Percentiles rank a stretch among this genome's conserved stretches.
These are phyloP conservation scores for Saccharomycopsis javanensis DNA, from an alignment of 805 yeast genomes.

Conservation along the genomic window DNA sequence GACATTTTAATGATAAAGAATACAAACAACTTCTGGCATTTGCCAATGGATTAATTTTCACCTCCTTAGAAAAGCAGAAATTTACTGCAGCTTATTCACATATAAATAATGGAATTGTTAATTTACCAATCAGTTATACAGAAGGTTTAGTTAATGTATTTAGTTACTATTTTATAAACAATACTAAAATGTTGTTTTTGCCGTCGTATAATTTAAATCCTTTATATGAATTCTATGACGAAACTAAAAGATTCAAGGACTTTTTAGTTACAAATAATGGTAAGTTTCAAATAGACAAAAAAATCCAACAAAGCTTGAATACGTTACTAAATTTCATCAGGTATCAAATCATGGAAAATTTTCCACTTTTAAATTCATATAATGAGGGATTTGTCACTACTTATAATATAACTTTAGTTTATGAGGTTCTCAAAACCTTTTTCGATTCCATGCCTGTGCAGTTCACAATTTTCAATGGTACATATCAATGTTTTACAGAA, in stretches of 20 bases:
- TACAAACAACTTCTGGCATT: slow-evolving; percentile 7
- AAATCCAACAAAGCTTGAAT: background rate
- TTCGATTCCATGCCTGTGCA: slow-evolving; percentile 9
- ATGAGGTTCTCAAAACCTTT: slow-evolving; percentile 2
- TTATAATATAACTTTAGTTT: slow-evolving; percentile 3
- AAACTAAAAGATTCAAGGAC: slow-evolving; percentile 4
- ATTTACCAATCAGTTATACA: background rate
- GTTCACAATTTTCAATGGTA: slow-evolving; percentile 4
- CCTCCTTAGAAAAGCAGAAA: background rate
- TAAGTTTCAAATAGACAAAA: background rate
- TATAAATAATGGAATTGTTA: background rate
- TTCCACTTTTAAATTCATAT: background rate
- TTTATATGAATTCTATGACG: slow-evolving; percentile 9
- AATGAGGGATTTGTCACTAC: slow-evolving; percentile 6
- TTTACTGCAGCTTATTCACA: slow-evolving; percentile 2
- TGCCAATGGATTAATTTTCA: slow-evolving; percentile 10
- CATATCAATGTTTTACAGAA: background rate
- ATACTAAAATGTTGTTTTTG: slow-evolving; percentile 3
- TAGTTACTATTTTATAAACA: slow-evolving; percentile 2
- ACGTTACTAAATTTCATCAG: background rate
- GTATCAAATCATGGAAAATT: slow-evolving; percentile 5
- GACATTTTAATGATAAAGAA: background rate
- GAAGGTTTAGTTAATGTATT: slow-evolving; percentile 3
- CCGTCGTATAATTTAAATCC: slow-evolving; percentile 5
- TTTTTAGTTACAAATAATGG: background rate